Evolutionary conservation across 2,329 filamentous ascomycete genomes (phyloP).

Genomic region (Xylariaceae sp.): DNA sequence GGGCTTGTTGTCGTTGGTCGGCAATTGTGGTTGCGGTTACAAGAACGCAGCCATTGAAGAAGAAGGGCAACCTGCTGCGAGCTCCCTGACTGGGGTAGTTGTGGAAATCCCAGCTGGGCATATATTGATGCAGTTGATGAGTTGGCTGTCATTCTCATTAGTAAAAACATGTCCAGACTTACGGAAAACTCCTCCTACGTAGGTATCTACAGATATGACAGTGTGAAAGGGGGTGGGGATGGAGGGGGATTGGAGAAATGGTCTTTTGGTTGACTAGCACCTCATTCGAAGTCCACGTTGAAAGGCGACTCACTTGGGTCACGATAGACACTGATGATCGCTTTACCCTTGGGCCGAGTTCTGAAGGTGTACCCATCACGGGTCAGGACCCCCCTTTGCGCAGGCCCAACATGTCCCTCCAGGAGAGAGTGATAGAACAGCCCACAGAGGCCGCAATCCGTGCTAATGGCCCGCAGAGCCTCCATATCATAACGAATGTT

Average conservation of each 20-base stretch:
- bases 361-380: conserved; percentile 2
- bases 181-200: no score
- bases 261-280: no score
- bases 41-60: background rate
- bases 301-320: conserved; percentile 6
- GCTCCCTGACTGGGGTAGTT: background rate
- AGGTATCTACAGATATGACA: no score
- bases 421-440: conserved; percentile 1
- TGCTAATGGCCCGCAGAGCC: background rate
- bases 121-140: background rate
- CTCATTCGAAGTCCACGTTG: no score
- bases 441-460: background rate
- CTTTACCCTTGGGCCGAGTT: background rate
- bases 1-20: background rate
- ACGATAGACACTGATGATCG: conserved; percentile 6
- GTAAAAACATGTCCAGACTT: no score
- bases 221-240: no score
- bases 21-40: background rate
- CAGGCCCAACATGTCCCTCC: background rate
- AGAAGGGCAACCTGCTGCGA: background rate
- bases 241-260: no score
- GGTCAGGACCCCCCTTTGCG: background rate
- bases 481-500: conserved; percentile 1
- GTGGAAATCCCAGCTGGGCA: background rate
- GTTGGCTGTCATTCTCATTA: no score